A percentile compares a stretch with the other conserved stretches of the same genome.
phyloP scores from a whole-genome alignment of 805 yeast genomes.

The Starmerella bombi region DNA sequence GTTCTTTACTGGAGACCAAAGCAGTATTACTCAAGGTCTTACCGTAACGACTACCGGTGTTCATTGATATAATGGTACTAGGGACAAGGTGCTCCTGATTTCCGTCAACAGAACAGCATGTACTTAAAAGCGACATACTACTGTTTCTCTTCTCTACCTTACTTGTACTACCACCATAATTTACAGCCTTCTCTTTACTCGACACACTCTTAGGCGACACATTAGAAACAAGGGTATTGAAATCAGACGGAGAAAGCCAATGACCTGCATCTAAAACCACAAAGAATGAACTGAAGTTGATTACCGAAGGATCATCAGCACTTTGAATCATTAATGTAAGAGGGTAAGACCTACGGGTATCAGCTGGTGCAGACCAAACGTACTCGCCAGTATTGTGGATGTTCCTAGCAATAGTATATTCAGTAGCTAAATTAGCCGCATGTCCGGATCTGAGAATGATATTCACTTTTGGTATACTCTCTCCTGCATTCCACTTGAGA shows the following conservation, averaged over 20 bases:
- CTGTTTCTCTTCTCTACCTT: too few relatives aligned
- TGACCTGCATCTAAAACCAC: neutral
- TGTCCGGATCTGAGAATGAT: slow-evolving; percentile 23
- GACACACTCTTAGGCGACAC: too few relatives aligned
- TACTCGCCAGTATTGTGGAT: slow-evolving; percentile 24
- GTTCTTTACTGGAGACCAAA: neutral
- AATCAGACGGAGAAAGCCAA: neutral
- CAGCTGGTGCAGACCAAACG: slow-evolving; percentile 22
- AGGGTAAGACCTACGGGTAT: slow-evolving; percentile 17
- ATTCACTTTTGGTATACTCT: slow-evolving; percentile 20
- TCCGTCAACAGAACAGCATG: too few relatives aligned
- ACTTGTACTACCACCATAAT: too few relatives aligned
- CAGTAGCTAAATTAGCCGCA: slow-evolving; percentile 16
- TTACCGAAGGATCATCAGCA: slow-evolving; percentile 12
- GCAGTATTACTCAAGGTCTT: neutral
- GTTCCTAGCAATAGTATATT: slow-evolving; percentile 22
- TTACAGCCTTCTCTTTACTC: neutral
- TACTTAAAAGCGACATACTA: too few relatives aligned
- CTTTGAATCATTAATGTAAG: slow-evolving; percentile 22
- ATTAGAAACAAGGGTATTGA: neutral
- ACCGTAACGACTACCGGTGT: neutral
- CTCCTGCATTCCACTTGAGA: slow-evolving; percentile 24
- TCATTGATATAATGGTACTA: neutral
- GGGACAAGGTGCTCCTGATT: neutral
- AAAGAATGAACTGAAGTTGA: slow-evolving; percentile 21